Evolutionary conservation across 2,329 filamentous ascomycete species (phyloP).

Genomic region (Fusarium albidum): DNA sequence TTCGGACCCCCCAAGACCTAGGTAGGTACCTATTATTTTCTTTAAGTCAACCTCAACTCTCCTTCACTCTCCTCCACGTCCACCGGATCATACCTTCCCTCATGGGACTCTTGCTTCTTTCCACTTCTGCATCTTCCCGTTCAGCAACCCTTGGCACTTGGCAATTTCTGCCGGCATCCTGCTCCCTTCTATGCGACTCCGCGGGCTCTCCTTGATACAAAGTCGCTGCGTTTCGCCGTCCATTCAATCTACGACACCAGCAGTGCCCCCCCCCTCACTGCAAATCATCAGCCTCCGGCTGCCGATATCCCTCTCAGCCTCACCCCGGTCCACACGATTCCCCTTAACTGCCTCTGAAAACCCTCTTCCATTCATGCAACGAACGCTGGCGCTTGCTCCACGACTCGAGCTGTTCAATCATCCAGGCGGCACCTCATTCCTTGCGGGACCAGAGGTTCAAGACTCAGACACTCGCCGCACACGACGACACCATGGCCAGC

Average conservation of each 20-base stretch:
- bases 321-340: conserved; percentile 12
- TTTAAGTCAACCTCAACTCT: conserved; percentile 15
- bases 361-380: conserved; percentile 28
- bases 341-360: neutral
- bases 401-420: conserved; percentile 31
- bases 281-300: conserved; percentile 18
- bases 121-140: conserved; percentile 13
- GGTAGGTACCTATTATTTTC: too few species aligned
- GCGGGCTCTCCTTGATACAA: conserved; percentile 17
- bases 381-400: conserved; percentile 32
- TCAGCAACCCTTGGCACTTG: conserved; percentile 11
- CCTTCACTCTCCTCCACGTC: conserved; percentile 5
- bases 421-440: conserved; percentile 20
- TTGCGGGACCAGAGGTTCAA: conserved; percentile 16
- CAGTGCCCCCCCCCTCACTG: conserved; percentile 21
- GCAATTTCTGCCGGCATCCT: conserved; percentile 19
- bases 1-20: conserved; percentile 25
- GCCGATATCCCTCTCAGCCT: conserved; percentile 8
- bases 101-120: conserved; percentile 5
- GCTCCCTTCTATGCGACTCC: conserved; percentile 7
- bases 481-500: conserved; percentile 52
- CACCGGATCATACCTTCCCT: neutral
- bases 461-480: conserved; percentile 17
- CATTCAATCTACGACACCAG: conserved; percentile 9
- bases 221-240: conserved; percentile 14